These are phyloP conservation scores for Alternaria panax DNA, from an alignment of 2,329 filamentous ascomycete genomes.

Conservation along the genomic window DNA sequence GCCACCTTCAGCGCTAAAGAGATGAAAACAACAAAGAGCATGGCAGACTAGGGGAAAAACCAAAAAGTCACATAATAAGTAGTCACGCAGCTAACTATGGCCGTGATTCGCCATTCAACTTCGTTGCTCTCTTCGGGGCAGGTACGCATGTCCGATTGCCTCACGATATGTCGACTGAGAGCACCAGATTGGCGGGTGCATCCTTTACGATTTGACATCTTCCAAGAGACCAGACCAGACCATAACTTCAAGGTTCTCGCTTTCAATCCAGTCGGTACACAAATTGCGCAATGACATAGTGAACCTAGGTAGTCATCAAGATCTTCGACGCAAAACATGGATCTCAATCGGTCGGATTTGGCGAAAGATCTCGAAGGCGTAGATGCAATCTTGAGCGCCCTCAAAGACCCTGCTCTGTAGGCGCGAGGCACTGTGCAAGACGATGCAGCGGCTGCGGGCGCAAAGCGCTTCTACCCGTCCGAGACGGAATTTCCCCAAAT, in stretches of 20 bases:
- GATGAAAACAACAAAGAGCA: background rate
- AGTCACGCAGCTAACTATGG: background rate
- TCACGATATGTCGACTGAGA: background rate
- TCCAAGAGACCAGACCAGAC: background rate
- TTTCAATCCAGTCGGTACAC: background rate
- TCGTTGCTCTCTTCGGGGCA: conserved; percentile 22
- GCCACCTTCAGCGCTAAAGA: background rate
- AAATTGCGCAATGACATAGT: background rate
- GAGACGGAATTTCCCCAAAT: conserved; percentile 38
- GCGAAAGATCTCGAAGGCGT: conserved; percentile 22
- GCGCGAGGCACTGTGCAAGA: conserved; percentile 32
- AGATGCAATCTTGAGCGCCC: conserved; percentile 32
- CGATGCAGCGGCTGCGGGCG: conserved; percentile 32
- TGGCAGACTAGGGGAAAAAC: background rate
- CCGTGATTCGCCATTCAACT: background rate
- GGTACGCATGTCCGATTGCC: background rate
- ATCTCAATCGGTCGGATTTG: conserved; percentile 11
- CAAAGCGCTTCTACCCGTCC: conserved; percentile 36
- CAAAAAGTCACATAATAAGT: background rate
- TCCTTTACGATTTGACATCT: conserved; percentile 9
- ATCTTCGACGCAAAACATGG: background rate
- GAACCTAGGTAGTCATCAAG: background rate
- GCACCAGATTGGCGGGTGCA: conserved; percentile 14
- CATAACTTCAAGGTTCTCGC: conserved; percentile 21
- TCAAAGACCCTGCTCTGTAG: conserved; percentile 29